Percentiles rank a stretch among this genome's conserved stretches.
These are phyloP conservation scores for Termitomyces bulborhizus DNA, from an alignment of 768 basidiomycete genomes.

Conservation along the genomic window DNA sequence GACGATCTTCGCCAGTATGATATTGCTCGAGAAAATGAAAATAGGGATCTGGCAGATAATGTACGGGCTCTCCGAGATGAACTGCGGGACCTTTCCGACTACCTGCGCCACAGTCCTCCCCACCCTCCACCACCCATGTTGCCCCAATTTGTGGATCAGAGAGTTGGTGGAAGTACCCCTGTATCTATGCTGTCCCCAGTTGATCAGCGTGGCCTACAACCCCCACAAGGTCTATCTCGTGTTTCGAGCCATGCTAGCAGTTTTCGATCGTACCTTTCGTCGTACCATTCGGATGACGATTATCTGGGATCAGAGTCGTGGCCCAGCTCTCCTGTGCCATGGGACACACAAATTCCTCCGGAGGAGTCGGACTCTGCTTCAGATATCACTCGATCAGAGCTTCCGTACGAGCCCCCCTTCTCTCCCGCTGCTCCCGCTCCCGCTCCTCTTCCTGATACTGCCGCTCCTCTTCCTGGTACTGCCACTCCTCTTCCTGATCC, in stretches of 20 bases:
- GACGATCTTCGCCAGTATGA: slow-evolving; percentile 57
- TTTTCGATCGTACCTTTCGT: slow-evolving; percentile 19
- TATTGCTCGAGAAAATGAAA: slow-evolving; percentile 55
- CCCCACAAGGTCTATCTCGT: slow-evolving; percentile 27
- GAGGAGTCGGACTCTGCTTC: slow-evolving; percentile 1
- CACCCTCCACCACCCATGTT: slow-evolving; percentile 3
- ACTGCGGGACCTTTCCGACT: slow-evolving; percentile 55
- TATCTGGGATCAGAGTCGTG: slow-evolving; percentile 9
- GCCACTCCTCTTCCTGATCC: too few species aligned
- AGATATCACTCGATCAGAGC: background rate
- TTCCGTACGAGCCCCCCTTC: background rate
- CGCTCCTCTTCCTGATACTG: slow-evolving; percentile 7
- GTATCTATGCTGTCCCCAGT: slow-evolving; percentile 21
- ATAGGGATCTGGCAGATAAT: slow-evolving; percentile 56
- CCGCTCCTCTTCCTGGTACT: too few species aligned
- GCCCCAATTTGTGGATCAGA: slow-evolving; percentile 27
- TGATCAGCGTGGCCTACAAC: slow-evolving; percentile 17
- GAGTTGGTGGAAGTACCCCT: slow-evolving; percentile 36
- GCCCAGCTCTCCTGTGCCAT: slow-evolving; percentile 16
- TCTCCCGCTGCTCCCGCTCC: slow-evolving; percentile 8
- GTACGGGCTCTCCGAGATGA: slow-evolving; percentile 67
- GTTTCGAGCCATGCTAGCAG: slow-evolving; percentile 36
- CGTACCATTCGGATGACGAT: slow-evolving; percentile 70
- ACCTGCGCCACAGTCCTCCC: slow-evolving; percentile 30
- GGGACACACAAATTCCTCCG: slow-evolving; percentile 9